Conservation (phyloP, 805 yeast genomes). For the Kluyveromyces dobzhanskii region DNA sequence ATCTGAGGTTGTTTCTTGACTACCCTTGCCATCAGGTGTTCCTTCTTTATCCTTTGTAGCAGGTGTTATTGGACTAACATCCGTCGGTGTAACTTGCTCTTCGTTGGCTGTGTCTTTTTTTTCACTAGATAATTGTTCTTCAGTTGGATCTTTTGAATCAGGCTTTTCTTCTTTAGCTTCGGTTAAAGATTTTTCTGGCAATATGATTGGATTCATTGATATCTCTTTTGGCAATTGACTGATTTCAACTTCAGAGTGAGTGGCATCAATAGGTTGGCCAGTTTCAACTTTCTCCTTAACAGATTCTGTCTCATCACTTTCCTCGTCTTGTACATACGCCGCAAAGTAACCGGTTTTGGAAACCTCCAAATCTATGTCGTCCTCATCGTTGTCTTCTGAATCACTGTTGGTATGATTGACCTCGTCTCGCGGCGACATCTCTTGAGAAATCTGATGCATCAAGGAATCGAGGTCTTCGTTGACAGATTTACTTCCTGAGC, state of each 20-base stretch:
- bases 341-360: constrained; percentile 20
- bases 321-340: constrained; percentile 4
- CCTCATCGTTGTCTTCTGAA: constrained; percentile 7
- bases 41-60: no score
- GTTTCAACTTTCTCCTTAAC: not conserved
- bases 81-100: no score
- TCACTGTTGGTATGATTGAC: not conserved
- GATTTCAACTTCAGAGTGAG: no score
- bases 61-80: no score
- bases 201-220: no score
- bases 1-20: no score
- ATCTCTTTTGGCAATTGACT: no score
- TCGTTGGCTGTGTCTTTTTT: no score
- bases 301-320: constrained; percentile 6
- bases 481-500: constrained; percentile 8
- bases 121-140: no score
- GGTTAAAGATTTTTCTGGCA: not conserved
- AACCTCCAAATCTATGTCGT: constrained; percentile 15
- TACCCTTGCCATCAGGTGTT: no score
- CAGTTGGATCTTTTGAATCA: not conserved
- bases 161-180: not conserved
- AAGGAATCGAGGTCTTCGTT: constrained; percentile 25
- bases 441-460: constrained; percentile 26
- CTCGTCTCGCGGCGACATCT: constrained; percentile 20
- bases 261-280: not conserved